Conservation (phyloP, 306 rosid species). For the Quillaja saponaria region DNA sequence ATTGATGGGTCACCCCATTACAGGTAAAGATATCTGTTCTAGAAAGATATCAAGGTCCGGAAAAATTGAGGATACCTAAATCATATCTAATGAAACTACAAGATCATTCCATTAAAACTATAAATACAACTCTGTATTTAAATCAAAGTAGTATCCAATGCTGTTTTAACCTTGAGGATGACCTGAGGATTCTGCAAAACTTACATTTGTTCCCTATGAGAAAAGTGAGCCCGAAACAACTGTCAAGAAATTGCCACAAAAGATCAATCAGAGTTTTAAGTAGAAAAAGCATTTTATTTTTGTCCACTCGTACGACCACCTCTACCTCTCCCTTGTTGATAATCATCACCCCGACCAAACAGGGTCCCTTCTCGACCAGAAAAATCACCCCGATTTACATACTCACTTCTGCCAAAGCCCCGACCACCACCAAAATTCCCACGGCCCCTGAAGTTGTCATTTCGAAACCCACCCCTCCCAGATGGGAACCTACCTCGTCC, state of each 20-base stretch:
- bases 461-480: conserved; percentile 56
- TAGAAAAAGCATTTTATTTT: conserved; percentile 33
- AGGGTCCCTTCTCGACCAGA: conserved; percentile 49
- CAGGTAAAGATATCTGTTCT: neutral
- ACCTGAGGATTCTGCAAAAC: conserved; percentile 30
- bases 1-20: neutral
- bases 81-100: conserved; percentile 30
- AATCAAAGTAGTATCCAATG: conserved; percentile 26
- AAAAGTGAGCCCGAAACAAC: conserved; percentile 26
- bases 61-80: conserved; percentile 19
- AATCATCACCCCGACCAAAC: conserved; percentile 43
- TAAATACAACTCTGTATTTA: conserved; percentile 49
- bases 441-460: conserved; percentile 57
- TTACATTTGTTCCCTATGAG: conserved; percentile 30
- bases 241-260: conserved; percentile 8
- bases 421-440: conserved; percentile 53
- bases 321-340: conserved; percentile 60
- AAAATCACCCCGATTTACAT: conserved; percentile 52
- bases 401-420: conserved; percentile 55
- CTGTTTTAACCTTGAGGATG: conserved; percentile 30
- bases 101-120: conserved; percentile 41
- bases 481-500: conserved; percentile 54
- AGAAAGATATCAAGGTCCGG: no score
- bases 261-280: conserved; percentile 26
- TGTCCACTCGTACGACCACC: conserved; percentile 49